Evolutionary conservation across 192 early-diverging fungal species (phyloP).

Genomic region (Coemansia sp.): DNA sequence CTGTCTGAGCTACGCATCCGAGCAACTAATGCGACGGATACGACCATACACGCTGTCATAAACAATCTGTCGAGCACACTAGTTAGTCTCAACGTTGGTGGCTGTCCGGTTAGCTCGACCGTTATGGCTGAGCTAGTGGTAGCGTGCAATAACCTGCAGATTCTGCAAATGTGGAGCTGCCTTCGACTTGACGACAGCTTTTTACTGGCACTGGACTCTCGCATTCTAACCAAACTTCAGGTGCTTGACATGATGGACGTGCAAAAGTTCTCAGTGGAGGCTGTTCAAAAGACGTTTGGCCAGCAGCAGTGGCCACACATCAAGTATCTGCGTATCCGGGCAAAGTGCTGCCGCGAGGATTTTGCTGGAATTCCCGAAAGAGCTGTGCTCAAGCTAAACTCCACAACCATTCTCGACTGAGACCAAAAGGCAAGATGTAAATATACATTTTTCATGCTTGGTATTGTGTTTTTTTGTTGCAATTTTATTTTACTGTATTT

Average conservation of each 20-base stretch:
- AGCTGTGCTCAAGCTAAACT: constrained; percentile 49
- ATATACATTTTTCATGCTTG: constrained; percentile 4
- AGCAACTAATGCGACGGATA: constrained; percentile 49
- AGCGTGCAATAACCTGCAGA: constrained; percentile 31
- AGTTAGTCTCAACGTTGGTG: constrained; percentile 48
- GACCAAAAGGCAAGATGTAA: constrained; percentile 5
- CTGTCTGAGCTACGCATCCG: constrained; percentile 43
- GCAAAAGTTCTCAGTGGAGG: constrained; percentile 45
- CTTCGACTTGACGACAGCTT: constrained; percentile 47
- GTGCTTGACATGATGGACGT: constrained; percentile 55
- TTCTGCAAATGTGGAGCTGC: constrained; percentile 51
- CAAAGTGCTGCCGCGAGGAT: constrained; percentile 35
- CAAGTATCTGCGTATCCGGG: constrained; percentile 45
- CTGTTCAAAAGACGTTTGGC: constrained; percentile 42
- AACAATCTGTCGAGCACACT: constrained; percentile 35
- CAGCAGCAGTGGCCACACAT: constrained; percentile 44
- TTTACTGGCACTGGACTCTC: constrained; percentile 37
- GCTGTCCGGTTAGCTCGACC: constrained; percentile 47
- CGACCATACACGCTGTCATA: constrained; percentile 40
- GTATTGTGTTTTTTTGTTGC: background rate
- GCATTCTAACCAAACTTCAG: constrained; percentile 31
- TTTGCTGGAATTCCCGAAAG: constrained; percentile 40
- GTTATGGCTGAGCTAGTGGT: constrained; percentile 50
- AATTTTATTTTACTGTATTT: background rate
- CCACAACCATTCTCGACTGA: constrained; percentile 37